Conservation (phyloP, 192 early-diverging fungal species). For the Geosiphon pyriformis region DNA sequence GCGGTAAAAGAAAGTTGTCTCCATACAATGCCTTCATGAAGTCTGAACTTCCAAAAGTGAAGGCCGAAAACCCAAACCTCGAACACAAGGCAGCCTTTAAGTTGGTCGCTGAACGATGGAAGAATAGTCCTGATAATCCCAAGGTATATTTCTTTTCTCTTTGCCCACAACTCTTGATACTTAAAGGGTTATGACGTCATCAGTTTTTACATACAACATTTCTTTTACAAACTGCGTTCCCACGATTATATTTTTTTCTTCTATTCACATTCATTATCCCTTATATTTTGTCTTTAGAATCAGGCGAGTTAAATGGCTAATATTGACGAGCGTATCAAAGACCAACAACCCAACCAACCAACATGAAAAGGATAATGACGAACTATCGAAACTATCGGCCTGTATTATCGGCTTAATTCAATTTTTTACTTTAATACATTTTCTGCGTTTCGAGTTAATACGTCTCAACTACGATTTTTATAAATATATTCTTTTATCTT, state of each 20-base stretch:
- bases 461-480: too few relatives aligned
- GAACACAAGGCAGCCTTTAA: slow-evolving; percentile 67
- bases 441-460: too few relatives aligned
- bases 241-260: neutral
- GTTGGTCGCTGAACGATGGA: slow-evolving; percentile 57
- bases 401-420: too few relatives aligned
- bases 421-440: too few relatives aligned
- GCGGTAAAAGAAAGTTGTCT: slow-evolving; percentile 43
- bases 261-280: too few relatives aligned
- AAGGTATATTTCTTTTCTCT: slow-evolving; percentile 32
- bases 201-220: neutral
- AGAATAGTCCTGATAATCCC: slow-evolving; percentile 56
- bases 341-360: too few relatives aligned
- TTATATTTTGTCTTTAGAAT: slow-evolving; percentile 3
- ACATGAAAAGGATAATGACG: too few relatives aligned
- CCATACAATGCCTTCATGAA: slow-evolving; percentile 72
- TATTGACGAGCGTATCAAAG: too few relatives aligned
- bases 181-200: neutral
- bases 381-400: too few relatives aligned
- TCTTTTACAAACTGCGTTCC: neutral
- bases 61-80: slow-evolving; percentile 51
- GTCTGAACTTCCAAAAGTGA: slow-evolving; percentile 61
- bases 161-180: neutral
- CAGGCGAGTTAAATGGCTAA: slow-evolving; percentile 1
- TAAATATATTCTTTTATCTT: too few relatives aligned